Evolutionary conservation across 2,329 filamentous ascomycete genomes (phyloP), one percentile per base, ranked within the genome.

Genomic region (Xylaria sp.): DNA sequence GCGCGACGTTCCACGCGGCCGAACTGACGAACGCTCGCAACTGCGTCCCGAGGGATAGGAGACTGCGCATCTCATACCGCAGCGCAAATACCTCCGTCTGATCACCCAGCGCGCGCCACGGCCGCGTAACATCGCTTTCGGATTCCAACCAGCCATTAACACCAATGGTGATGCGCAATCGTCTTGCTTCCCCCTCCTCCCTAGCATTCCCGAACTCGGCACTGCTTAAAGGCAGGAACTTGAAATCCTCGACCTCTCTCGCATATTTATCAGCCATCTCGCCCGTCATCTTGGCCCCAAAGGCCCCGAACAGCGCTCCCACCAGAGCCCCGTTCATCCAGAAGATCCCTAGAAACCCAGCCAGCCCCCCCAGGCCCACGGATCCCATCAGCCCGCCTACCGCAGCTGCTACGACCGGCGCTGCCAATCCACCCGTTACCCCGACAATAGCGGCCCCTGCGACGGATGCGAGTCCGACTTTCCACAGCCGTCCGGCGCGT

Each of bases 361-460:
- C 94, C 2, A 96, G 92, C 0, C 93, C 93, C 25, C 93, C 94
- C 0, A 97, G 83, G 0, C 94, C 94, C 1, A 97, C 86, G 0
- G 92, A 92, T 15, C 93, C 93, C 87, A 97, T 93, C 2, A 97
- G 85, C 0, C 91, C 90, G 2, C 94, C 94, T 15, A 97, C 85
- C 0, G 93, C 93, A 4, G 93, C 94, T 4, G 94, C 94, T 15
- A 97, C 91, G 0, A 97, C 83, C 0, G 94, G 94, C 0, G 94
- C 94, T 0, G 94, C 94, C n/a, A 97, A 84, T 1, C 94, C 94
- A 20, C 94, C 94, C 0, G 94, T 97, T 3, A 97, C 87, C 6
- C 94, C 94, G n/a, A 97, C 94, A 1, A 97, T 83, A 0, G 92
- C 93, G 1, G 95, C 95, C 12, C 95, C 95, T 0, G 93, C 94